Conservation (phyloP, 2,329 filamentous ascomycete species). For the Fusarium oxysporum region DNA sequence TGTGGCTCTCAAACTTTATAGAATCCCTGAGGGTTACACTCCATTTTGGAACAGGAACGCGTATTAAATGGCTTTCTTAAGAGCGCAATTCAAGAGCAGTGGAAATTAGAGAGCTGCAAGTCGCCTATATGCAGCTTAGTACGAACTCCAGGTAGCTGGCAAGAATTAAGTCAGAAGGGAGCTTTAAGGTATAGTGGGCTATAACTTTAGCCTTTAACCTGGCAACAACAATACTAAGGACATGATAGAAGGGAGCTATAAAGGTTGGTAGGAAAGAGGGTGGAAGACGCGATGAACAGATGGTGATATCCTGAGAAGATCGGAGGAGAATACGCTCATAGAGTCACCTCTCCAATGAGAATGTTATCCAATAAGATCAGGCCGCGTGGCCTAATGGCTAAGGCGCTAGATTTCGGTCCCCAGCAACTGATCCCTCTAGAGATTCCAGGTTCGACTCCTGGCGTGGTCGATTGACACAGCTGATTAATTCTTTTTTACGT, state of each 20-base stretch:
- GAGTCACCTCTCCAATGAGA: rapidly evolving
- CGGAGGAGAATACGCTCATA: neutral
- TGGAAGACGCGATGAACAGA: too few species aligned
- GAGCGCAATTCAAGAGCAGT: too few species aligned
- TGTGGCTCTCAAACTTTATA: neutral
- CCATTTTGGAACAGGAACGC: neutral
- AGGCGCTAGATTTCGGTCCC: neutral
- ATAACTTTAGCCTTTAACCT: too few species aligned
- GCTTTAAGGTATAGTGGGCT: rapidly evolving
- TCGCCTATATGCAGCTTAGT: too few species aligned
- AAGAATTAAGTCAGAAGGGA: too few species aligned
- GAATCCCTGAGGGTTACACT: neutral
- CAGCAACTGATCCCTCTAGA: neutral
- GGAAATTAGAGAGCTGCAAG: too few species aligned
- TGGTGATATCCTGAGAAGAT: too few species aligned
- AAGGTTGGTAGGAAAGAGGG: too few species aligned
- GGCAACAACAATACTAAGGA: too few species aligned
- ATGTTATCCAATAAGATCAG: neutral
- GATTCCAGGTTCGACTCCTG: neutral
- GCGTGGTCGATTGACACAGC: neutral
- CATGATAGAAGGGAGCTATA: too few species aligned
- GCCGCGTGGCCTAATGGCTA: constrained; percentile 2
- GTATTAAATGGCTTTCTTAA: too few species aligned
- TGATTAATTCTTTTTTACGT: neutral
- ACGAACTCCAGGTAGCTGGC: too few species aligned